Evolutionary conservation across 495 filamentous ascomycete species (phyloP), one percentile per base, ranked within the genome.

Genomic region (Penicillium arizonense): DNA sequence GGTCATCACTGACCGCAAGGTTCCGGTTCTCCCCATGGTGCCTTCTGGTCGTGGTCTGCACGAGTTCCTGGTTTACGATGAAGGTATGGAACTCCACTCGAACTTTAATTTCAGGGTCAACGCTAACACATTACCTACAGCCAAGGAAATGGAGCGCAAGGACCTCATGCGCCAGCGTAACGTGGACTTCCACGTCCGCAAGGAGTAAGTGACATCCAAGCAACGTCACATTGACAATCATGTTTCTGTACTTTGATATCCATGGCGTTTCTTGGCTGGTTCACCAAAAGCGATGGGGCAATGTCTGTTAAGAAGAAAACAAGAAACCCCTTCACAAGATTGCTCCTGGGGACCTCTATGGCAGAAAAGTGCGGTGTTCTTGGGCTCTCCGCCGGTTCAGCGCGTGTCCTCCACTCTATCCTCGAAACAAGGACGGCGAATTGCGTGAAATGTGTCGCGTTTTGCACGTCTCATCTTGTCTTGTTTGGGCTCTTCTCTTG

Each of bases 1-100:
- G 63, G 77, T 79, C 30, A 67, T 77, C 47, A 79, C 78, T 43
- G 78, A 80, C 63, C 91, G 96, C 80, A 96, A 97, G 83, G 89
- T 97, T n/a, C 92, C 95, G 39, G 95, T 98, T 13, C 75, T 98
- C 46, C 94, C 94, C 16, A 97, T 97, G 94, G 94, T 98, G 43
- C 91, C 92, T 20, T 85, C 80, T 28, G 94, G 95, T 28, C 83
- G 77, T 52, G 95, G 79, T 52, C 77, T 98, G 57, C 90, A 97
- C 65, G 95, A 98, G 73, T 96, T 97, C 76, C 74, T 96, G 63
- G 79, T 92, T 16, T 98, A 90, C 70, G 93, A 98, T 68, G 78
- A 82, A 79, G 83, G 89, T 91, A 68, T 58, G 72, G 51, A 16
- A 40, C 7, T 14, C 36, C 20, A 14, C 21, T 2, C 21, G 13